Conservation (phyloP, 2,329 filamentous ascomycete genomes). For the Xylariaceae sp. region DNA sequence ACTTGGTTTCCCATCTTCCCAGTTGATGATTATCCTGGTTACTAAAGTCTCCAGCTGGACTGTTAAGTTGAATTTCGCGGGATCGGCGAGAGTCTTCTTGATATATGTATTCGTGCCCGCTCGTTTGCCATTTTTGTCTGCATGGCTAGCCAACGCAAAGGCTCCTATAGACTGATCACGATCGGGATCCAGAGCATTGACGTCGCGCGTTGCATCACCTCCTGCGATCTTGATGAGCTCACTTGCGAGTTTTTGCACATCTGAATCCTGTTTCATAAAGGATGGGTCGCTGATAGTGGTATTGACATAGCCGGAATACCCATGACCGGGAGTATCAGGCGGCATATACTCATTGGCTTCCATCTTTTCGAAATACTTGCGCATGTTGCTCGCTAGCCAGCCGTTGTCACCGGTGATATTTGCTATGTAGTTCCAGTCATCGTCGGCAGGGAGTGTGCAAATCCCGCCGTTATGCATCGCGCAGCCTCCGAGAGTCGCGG, state of each 20-base stretch:
- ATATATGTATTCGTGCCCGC: constrained; percentile 56
- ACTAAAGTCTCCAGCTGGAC: constrained; percentile 39
- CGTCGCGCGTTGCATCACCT: constrained; percentile 36
- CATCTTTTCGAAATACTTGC: constrained; percentile 31
- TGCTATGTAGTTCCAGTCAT: constrained; percentile 40
- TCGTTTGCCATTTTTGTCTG: constrained; percentile 35
- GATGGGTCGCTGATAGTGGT: constrained; percentile 38
- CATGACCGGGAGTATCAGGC: constrained; percentile 35
- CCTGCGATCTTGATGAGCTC: constrained; percentile 32
- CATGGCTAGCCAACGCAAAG: constrained; percentile 37
- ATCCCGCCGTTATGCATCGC: constrained; percentile 42
- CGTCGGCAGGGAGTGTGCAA: constrained; percentile 39
- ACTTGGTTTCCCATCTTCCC: constrained; percentile 32
- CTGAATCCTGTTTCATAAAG: constrained; percentile 33
- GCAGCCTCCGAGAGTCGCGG: constrained; percentile 44
- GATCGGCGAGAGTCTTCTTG: constrained; percentile 50
- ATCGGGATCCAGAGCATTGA: constrained; percentile 36
- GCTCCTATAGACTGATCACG: constrained; percentile 38
- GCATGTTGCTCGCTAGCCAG: constrained; percentile 34
- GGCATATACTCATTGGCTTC: constrained; percentile 40
- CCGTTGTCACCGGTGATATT: constrained; percentile 39
- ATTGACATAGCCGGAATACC: constrained; percentile 39
- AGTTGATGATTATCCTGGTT: constrained; percentile 36
- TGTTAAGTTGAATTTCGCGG: constrained; percentile 53
- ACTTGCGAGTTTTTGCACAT: constrained; percentile 33